Conservation (phyloP, 1,284 basidiomycete species). For the Leccinum fallax region DNA sequence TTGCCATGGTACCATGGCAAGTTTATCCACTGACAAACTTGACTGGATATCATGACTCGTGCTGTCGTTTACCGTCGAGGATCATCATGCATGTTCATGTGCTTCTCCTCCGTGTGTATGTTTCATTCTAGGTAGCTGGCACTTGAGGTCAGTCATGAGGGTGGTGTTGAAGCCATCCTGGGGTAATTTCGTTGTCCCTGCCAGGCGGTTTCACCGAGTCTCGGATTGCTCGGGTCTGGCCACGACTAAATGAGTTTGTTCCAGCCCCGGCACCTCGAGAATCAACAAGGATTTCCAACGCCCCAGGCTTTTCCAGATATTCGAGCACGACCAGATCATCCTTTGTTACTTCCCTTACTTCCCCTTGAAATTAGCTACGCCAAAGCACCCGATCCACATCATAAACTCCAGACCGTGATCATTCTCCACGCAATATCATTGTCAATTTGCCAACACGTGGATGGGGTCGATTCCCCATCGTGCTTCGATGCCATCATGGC, state of each 20-base stretch:
- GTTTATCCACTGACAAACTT: too few relatives aligned
- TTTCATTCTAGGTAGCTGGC: too few relatives aligned
- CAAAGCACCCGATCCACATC: background rate
- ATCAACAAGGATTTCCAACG: background rate
- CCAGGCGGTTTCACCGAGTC: too few relatives aligned
- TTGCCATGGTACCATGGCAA: too few relatives aligned
- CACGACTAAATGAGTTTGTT: background rate
- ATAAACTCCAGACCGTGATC: background rate
- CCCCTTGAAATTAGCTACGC: background rate
- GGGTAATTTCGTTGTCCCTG: too few relatives aligned
- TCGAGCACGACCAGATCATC: background rate
- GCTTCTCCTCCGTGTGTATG: too few relatives aligned
- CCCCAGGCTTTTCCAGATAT: background rate
- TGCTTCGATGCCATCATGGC: background rate
- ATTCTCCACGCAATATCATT: background rate
- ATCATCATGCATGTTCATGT: too few relatives aligned
- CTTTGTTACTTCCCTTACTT: background rate
- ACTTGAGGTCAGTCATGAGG: too few relatives aligned
- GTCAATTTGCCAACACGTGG: slow-evolving; percentile 1
- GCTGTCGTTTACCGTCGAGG: too few relatives aligned
- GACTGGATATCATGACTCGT: too few relatives aligned
- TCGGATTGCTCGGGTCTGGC: too few relatives aligned
- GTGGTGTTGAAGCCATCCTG: too few relatives aligned
- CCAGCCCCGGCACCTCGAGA: background rate
- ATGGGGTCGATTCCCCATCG: background rate